Conservation (phyloP, 2,329 filamentous ascomycete genomes). For the Colletotrichum coccodes region DNA sequence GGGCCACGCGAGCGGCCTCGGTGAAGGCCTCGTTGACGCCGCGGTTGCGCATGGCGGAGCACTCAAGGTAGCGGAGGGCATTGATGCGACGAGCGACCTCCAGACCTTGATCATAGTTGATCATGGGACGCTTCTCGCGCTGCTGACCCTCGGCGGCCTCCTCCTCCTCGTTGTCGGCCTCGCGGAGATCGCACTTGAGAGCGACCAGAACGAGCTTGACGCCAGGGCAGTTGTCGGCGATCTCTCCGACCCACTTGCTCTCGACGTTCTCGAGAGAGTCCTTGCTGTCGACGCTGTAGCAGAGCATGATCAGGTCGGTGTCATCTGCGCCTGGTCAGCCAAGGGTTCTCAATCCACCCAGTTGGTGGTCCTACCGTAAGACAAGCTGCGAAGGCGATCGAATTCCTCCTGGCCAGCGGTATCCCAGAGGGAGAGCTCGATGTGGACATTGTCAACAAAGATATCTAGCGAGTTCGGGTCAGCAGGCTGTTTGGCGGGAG, state of each 20-base stretch:
- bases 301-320: constrained; percentile 98
- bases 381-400: constrained; percentile 92
- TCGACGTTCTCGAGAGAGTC: constrained; percentile 98
- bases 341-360: neutral
- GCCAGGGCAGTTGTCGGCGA: constrained; percentile 95
- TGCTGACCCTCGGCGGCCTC: constrained; percentile 55
- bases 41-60: constrained; percentile 97
- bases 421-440: constrained; percentile 98
- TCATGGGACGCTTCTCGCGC: constrained; percentile 72
- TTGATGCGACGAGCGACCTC: constrained; percentile 92
- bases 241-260: constrained; percentile 98
- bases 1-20: constrained; percentile 92
- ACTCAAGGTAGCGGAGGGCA: constrained; percentile 95
- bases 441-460: constrained; percentile 96
- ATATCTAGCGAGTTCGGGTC: constrained; percentile 72
- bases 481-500: neutral
- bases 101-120: constrained; percentile 91
- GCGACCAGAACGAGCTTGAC: constrained; percentile 96
- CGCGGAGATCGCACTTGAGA: constrained; percentile 94
- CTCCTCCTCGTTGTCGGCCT: constrained; percentile 78
- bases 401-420: constrained; percentile 99
- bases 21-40: constrained; percentile 99
- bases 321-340: constrained; percentile 63
- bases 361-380: constrained; percentile 73
- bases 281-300: constrained; percentile 96